Base-by-base conservation (phyloP, 148 eudicot species). In the Cornus kousa region DNA sequence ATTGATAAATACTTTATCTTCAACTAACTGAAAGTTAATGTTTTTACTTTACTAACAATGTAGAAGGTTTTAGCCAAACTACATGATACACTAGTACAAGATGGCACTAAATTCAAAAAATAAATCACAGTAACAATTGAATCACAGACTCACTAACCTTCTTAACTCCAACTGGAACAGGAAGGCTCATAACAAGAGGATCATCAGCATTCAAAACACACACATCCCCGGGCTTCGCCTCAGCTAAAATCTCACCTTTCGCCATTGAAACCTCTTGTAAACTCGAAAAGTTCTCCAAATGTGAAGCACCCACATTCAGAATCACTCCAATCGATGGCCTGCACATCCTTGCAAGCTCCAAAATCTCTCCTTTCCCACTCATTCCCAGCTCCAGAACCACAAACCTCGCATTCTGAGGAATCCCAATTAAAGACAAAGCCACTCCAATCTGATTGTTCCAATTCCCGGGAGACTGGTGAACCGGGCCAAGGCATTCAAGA, bases 101-200 rank as follows among this genome's bases (percentile, higher is more conserved):
- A 68, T 33, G 71, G 43, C 19, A 5, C 43, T 13, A 68, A 68
- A 68, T 31, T 68, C 17, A 5, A 32, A 32, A 17, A 68, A 68
- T 14, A 17, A 70, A 39, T 20, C 20, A n/a, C 66, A 62, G 19
- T 17, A 70, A 69, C 37, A 70, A 39, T 39, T 11, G 24, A 17
- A 70, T 46, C 37, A 23, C 32, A 57, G 37, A 5, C 12, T 7
- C 48, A 60, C 67, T 59, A 39, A 74, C 77, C 68, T 59, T 74
- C 67, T 74, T 60, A 59, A 55, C 46, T 55, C 77, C 77, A 55
- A 57, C 28, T 8, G 68, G 77, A 22, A 74, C 77, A 7, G 77
- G 68, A 60, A 74, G 77, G 67, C 77, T 74, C 77, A 74, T 74
- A n/a, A 74, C 77, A 74, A 74, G 77, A 60, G 77, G 77, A 59